These are phyloP conservation scores for Apiotrichum sp. DNA, from an alignment of 1,284 basidiomycete species.

Conservation along the genomic window DNA sequence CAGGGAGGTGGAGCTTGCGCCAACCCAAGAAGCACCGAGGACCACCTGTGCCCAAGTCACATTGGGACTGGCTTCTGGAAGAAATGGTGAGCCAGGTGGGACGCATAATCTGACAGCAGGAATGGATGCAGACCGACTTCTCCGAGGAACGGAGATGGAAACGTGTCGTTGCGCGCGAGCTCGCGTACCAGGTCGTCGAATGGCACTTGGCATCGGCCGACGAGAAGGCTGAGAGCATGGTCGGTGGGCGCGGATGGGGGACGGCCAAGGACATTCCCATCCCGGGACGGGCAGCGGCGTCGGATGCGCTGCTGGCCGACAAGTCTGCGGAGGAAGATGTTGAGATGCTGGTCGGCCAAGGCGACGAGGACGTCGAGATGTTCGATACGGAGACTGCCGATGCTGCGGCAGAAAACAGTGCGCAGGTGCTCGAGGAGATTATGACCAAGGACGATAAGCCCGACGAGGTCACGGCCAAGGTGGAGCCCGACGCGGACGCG, in stretches of 20 bases:
- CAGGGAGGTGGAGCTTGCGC: constrained; percentile 82
- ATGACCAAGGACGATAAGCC: constrained; percentile 19
- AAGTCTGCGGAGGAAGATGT: constrained; percentile 37
- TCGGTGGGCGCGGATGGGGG: constrained; percentile 45
- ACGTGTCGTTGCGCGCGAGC: constrained; percentile 69
- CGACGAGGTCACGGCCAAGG: constrained; percentile 11
- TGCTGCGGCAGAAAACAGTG: constrained; percentile 18
- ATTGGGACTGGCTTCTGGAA: constrained; percentile 94
- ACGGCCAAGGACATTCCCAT: constrained; percentile 22
- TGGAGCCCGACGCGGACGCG: constrained; percentile 24
- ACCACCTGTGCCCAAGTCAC: constrained; percentile 72
- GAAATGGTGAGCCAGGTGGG: constrained; percentile 68
- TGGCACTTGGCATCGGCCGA: constrained; percentile 75
- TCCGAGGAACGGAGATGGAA: constrained; percentile 94
- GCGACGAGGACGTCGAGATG: constrained; percentile 17
- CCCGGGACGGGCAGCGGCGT: constrained; percentile 20
- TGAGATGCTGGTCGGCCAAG: constrained; percentile 36
- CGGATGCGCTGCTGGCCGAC: constrained; percentile 1
- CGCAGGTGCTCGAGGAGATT: constrained; percentile 35
- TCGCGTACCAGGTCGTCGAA: constrained; percentile 76
- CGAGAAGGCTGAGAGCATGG: constrained; percentile 61
- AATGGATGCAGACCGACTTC: constrained; percentile 95
- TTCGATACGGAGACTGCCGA: constrained; percentile 19
- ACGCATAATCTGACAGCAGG: constrained; percentile 50
- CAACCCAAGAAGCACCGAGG: constrained; percentile 92